Conservation (phyloP, 257 asterid genomes). For the Striga asiatica region DNA sequence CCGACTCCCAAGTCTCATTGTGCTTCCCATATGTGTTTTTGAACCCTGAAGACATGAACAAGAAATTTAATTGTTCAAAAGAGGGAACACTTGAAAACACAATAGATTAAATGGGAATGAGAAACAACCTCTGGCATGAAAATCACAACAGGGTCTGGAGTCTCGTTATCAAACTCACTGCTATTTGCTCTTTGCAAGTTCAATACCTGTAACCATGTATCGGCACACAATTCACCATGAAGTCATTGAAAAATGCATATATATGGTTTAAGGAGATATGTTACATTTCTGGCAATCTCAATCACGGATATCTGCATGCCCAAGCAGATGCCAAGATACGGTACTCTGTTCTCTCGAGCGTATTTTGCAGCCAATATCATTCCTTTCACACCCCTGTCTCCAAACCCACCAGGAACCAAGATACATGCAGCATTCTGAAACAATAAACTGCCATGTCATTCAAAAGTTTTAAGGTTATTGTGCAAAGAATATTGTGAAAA, state of each 20-base stretch:
- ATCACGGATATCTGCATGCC: slow-evolving; percentile 98
- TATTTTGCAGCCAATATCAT: slow-evolving; percentile 96
- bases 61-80: slow-evolving; percentile 12
- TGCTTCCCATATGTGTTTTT: slow-evolving; percentile 94
- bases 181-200: slow-evolving; percentile 66
- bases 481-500: too few species aligned
- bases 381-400: slow-evolving; percentile 94
- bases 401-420: slow-evolving; percentile 99
- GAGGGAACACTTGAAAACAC: slow-evolving; percentile 4
- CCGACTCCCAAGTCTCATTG: slow-evolving; percentile 95
- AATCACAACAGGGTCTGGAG: slow-evolving; percentile 70
- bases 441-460: background rate
- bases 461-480: background rate
- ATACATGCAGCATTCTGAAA: slow-evolving; percentile 78
- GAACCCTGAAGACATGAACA: slow-evolving; percentile 47
- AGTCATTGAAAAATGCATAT: background rate
- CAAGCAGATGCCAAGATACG: slow-evolving; percentile 94
- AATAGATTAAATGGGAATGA: slow-evolving; percentile 8
- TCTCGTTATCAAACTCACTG: slow-evolving; percentile 63
- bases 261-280: slow-evolving; percentile 14
- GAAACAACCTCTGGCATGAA: slow-evolving; percentile 94
- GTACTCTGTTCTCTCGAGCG: slow-evolving; percentile 78
- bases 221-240: slow-evolving; percentile 4
- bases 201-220: slow-evolving; percentile 42
- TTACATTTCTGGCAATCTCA: slow-evolving; percentile 86